phyloP scores from a whole-genome alignment of 1,139 yeast genomes.

The Blastobotrys serpentis region DNA sequence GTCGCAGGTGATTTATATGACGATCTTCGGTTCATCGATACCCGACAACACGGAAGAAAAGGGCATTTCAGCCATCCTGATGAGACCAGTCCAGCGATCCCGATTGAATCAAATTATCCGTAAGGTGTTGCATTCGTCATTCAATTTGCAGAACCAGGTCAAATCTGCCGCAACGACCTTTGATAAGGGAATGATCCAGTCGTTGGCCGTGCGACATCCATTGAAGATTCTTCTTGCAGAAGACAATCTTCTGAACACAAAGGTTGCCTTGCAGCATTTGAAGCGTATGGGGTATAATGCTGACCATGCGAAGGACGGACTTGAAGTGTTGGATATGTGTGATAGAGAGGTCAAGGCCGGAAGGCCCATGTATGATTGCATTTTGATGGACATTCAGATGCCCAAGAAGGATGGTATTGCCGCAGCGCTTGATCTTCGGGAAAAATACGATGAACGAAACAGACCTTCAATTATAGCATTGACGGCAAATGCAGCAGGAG shows the following conservation, averaged over 20 bases:
- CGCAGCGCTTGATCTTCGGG: slow-evolving; percentile 42
- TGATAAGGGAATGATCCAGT: slow-evolving; percentile 29
- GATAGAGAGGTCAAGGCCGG: slow-evolving; percentile 30
- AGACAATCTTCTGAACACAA: slow-evolving; percentile 52
- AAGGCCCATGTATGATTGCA: slow-evolving; percentile 48
- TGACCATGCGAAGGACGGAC: slow-evolving; percentile 57
- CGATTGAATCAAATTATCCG: slow-evolving; percentile 30
- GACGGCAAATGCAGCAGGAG: slow-evolving; percentile 59
- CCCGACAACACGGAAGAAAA: slow-evolving; percentile 29
- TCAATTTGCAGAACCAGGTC: slow-evolving; percentile 26
- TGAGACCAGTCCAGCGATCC: slow-evolving; percentile 32
- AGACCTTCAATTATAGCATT: slow-evolving; percentile 51
- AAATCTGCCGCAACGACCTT: slow-evolving; percentile 28
- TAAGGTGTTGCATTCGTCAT: slow-evolving; percentile 27
- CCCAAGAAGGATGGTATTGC: slow-evolving; percentile 55
- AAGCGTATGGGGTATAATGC: slow-evolving; percentile 54
- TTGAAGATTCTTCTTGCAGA: slow-evolving; percentile 52
- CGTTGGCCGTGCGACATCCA: slow-evolving; percentile 42
- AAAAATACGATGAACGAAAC: slow-evolving; percentile 32
- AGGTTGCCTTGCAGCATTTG: slow-evolving; percentile 53
- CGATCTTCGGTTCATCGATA: slow-evolving; percentile 31
- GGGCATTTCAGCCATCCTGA: slow-evolving; percentile 31
- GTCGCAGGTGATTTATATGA: slow-evolving; percentile 30
- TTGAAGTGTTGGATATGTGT: slow-evolving; percentile 49
- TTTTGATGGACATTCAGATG: slow-evolving; percentile 58